phyloP scores from a whole-genome alignment of 1,284 basidiomycete species.

The Apiotrichum mycotoxinovorans region DNA sequence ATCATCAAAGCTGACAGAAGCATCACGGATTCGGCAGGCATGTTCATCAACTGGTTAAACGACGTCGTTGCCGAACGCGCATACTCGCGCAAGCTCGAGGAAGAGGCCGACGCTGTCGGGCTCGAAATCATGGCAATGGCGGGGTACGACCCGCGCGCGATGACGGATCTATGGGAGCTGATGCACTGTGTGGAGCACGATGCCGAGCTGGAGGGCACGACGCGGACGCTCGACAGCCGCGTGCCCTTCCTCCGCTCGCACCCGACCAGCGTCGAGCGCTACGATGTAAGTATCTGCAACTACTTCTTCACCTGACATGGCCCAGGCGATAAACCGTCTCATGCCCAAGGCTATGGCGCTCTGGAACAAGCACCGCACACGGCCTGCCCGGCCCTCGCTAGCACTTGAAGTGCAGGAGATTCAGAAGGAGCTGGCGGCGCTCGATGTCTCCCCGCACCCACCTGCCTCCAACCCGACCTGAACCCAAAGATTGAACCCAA shows the following conservation, averaged over 20 bases:
- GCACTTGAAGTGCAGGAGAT: background rate
- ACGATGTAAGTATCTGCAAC: constrained; percentile 30
- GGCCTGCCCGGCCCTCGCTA: background rate
- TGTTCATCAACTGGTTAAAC: constrained; percentile 54
- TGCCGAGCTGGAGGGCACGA: constrained; percentile 37
- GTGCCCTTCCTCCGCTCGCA: constrained; percentile 53
- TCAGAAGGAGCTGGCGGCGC: background rate
- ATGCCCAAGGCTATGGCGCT: constrained; percentile 47
- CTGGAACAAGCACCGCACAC: constrained; percentile 27
- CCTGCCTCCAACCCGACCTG: too few relatives aligned
- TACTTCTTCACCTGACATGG: constrained; percentile 17
- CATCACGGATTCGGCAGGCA: constrained; percentile 52
- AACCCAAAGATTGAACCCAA: too few relatives aligned
- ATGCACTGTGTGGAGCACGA: constrained; percentile 53
- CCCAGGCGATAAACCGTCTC: too few relatives aligned
- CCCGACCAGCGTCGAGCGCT: constrained; percentile 52
- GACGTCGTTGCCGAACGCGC: constrained; percentile 54
- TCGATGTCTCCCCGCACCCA: too few relatives aligned
- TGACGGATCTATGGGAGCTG: constrained; percentile 54
- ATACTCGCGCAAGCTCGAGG: constrained; percentile 55
- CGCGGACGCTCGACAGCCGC: constrained; percentile 36
- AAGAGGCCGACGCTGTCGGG: constrained; percentile 55
- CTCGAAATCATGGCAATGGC: constrained; percentile 53
- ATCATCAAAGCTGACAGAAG: constrained; percentile 21
- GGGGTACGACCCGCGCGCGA: constrained; percentile 54